A percentile compares a stretch with the other conserved stretches of the same genome.
Conservation (phyloP, 352 stramenopile species). For the Pythium phragmitis region DNA sequence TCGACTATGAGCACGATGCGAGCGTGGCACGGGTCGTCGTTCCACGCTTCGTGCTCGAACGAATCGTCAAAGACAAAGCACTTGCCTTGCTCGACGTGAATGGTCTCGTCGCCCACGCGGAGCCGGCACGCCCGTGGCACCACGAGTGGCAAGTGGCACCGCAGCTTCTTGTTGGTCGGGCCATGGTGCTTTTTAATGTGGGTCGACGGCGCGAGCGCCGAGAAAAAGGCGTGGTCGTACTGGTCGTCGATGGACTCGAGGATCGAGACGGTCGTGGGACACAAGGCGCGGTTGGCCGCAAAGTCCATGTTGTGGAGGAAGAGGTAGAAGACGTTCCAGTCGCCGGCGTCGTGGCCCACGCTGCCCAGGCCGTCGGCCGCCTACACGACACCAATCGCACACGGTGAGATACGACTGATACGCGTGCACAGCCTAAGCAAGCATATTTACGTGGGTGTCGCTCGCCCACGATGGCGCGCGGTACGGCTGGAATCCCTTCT, state of each 20-base stretch:
- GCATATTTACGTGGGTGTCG: conserved; percentile 34
- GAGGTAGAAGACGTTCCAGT: conserved; percentile 90
- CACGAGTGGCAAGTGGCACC: conserved; percentile 84
- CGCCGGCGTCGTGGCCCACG: conserved; percentile 70
- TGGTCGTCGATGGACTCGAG: conserved; percentile 61
- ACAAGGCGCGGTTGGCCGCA: conserved; percentile 57
- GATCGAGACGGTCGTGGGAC: conserved; percentile 52
- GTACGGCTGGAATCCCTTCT: conserved; percentile 73
- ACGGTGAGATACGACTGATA: background rate
- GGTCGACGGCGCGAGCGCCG: conserved; percentile 71
- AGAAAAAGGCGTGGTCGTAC: conserved; percentile 89
- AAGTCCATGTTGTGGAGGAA: conserved; percentile 89
- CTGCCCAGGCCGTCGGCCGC: conserved; percentile 69
- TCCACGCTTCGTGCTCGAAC: conserved; percentile 99
- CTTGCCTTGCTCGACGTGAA: conserved; percentile 83
- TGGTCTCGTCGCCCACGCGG: conserved; percentile 65
- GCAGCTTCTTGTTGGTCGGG: conserved; percentile 92
- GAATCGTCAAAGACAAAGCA: conserved; percentile 98
- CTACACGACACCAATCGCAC: conserved; percentile 26
- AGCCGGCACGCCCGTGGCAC: conserved; percentile 66
- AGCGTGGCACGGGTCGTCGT: conserved; percentile 76
- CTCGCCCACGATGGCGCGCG: conserved; percentile 71
- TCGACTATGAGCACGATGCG: conserved; percentile 94
- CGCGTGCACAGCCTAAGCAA: no score
- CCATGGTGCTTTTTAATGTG: conserved; percentile 84